phyloP scores from a whole-genome alignment of 73 alveolate genomes.

The Paramecium octaurelia region DNA sequence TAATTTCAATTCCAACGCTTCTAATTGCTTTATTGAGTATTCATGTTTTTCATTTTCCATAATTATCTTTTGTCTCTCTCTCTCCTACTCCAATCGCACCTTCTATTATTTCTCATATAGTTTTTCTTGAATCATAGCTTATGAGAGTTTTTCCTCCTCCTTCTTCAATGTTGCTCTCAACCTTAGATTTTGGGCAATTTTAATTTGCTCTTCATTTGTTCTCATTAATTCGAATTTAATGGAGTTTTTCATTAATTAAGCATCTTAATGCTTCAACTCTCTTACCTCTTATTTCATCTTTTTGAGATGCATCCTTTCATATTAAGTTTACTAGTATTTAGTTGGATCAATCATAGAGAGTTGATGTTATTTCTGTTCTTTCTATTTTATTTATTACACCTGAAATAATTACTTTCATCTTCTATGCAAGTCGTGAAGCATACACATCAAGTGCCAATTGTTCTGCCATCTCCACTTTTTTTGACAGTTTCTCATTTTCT shows the following conservation, averaged over 20 bases:
- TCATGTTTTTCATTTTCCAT: constrained; percentile 11
- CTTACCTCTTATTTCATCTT: background rate
- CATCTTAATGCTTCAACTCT: constrained; percentile 7
- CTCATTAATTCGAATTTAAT: background rate
- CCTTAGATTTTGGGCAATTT: background rate
- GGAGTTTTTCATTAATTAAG: background rate
- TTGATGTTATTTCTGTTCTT: background rate
- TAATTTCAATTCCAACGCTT: background rate
- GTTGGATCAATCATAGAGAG: background rate
- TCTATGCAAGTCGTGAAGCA: background rate
- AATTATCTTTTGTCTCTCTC: background rate
- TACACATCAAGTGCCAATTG: constrained; percentile 32
- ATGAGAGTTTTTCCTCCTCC: constrained; percentile 5
- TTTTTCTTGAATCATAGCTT: background rate
- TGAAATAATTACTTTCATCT: background rate
- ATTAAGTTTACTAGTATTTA: background rate
- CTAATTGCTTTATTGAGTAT: background rate
- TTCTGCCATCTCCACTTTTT: constrained; percentile 20
- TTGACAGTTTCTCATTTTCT: constrained; percentile 49
- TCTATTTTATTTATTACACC: background rate
- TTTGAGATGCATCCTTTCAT: constrained; percentile 7
- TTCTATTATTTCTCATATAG: background rate
- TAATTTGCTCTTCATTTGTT: background rate
- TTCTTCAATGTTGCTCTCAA: constrained; percentile 5
- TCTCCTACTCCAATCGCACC: background rate